Evolutionary conservation across 345 rosid species (phyloP), one percentile per base, ranked within the genome.

Genomic region (Cochlearia excelsa): DNA sequence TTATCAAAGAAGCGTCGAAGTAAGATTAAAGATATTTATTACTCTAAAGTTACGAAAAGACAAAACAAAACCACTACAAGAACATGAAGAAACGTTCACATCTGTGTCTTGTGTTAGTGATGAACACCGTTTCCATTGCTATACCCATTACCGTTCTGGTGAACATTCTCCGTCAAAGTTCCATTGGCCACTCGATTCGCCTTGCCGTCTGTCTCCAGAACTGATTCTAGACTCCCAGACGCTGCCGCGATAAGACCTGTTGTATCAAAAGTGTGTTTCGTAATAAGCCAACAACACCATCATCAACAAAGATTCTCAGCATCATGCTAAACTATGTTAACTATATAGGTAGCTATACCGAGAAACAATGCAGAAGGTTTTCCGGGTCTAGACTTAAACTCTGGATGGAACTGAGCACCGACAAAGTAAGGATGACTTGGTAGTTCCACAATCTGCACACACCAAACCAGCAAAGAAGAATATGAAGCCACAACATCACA

Each of bases 341-440:
- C 40, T 2, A 3, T 37, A 37, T 37, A 3, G 5, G 40, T 37
- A 2, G 3, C 7, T 66, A 4, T 50, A 66, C 97, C 97, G 72
- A 80, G 59, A 79, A 90, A 90, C 48, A 82, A 68, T 11, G 97
- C 81, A 46, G 97, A 87, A 57, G 97, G 97, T 56, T 83, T 80
- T 68, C 93, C 95, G 0, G 97, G 95, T 67, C 95, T 80, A 46
- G 97, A 90, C 68, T 90, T 90, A 66, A 84, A 90, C 65, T 90
- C 97, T 9, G 97, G 97, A 73, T 90, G 97, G 72, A 84, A 90
- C 79, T 90, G 97, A 69, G 58, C 87, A 54, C 92, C 84, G 9
- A 84, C 69, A 60, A 72, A 81, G 69, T 78, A 84, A 5, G 86
- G 86, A 76, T 81, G 86, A 37, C 59, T 70, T 11, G 68, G 71